Evolutionary conservation across 2,329 filamentous ascomycete genomes (phyloP).

Genomic region (Cercospora canescens): DNA sequence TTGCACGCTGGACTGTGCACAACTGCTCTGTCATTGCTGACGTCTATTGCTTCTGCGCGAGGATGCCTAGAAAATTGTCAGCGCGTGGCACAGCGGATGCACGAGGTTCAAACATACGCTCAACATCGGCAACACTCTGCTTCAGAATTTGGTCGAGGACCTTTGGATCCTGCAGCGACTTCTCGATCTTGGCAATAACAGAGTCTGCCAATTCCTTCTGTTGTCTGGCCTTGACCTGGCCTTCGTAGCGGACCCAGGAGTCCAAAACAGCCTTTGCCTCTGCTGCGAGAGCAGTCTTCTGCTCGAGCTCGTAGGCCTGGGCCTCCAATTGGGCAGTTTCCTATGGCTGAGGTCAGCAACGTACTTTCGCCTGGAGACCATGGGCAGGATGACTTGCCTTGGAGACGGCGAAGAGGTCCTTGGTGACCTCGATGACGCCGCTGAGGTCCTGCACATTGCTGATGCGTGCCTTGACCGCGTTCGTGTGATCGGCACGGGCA

Average conservation of each 20-base stretch:
- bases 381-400: slow-evolving; percentile 63
- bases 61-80: slow-evolving; percentile 23
- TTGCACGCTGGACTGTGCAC: slow-evolving; percentile 3
- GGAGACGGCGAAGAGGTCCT: slow-evolving; percentile 94
- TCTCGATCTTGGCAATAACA: slow-evolving; percentile 96
- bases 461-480: slow-evolving; percentile 92
- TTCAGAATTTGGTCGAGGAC: slow-evolving; percentile 94
- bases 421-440: slow-evolving; percentile 93
- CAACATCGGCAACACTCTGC: slow-evolving; percentile 93
- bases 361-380: neutral
- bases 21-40: neutral
- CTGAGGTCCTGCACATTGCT: slow-evolving; percentile 92
- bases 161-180: slow-evolving; percentile 98
- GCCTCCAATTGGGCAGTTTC: slow-evolving; percentile 97
- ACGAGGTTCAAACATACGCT: slow-evolving; percentile 66
- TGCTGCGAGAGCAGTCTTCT: slow-evolving; percentile 84
- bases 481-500: slow-evolving; percentile 90
- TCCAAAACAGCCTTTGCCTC: slow-evolving; percentile 96
- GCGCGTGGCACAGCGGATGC: neutral
- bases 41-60: slow-evolving; percentile 28
- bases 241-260: slow-evolving; percentile 98
- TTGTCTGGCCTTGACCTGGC: slow-evolving; percentile 98
- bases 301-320: slow-evolving; percentile 94
- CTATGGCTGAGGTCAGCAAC: slow-evolving; percentile 48
- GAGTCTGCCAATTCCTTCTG: slow-evolving; percentile 91